Evolutionary conservation across 2,329 filamentous ascomycete genomes (phyloP), one percentile per base, ranked within the genome.

Genomic region (Epichloe scottii): DNA sequence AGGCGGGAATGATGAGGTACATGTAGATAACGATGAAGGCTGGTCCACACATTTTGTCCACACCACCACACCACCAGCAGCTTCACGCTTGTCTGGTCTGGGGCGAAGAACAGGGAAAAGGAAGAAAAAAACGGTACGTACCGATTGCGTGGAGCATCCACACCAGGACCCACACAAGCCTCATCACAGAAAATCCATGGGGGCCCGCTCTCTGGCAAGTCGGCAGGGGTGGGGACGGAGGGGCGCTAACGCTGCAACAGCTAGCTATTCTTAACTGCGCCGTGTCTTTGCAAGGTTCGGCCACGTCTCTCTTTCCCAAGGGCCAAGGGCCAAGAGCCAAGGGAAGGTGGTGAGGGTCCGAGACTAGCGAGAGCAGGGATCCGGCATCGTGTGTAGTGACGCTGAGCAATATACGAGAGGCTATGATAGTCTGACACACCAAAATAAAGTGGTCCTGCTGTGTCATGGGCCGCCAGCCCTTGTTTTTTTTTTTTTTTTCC

Each of bases 401-500:
- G 70, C 68, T 66, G 68, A 63, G 69, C 67, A 73, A 74, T 72
- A 73, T 73, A 71, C 71, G 69, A 72, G 66, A 59, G 64, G 64
- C 67, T 68, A 67, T 70, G 67, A 68, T 69, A 63, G 67, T 72
- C 71, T 74, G 71, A 75, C 72, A 72, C 72, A 73, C 66, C 63
- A 53, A 68, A 66, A 68, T 69, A 66, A 70, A 68, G 64, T 69
- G 67, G 66, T 58, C 59, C 63, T 58, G 58, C 59, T 57, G 56
- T 61, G 58, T 64, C 61, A 62, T 55, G 58, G 58, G 54, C 55
- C 51, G 49, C 52, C 54, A 56, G 51, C 55, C 55, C 58, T 56
- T 57, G 6, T 56, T 56, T 57, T 53, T 30, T 30, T 30, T 10
- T 30, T 30, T 30, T 10, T 1, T 3, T 10, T 10, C 21, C 21